Conservation (phyloP, 345 rosid species). For the Isatis tinctoria region DNA sequence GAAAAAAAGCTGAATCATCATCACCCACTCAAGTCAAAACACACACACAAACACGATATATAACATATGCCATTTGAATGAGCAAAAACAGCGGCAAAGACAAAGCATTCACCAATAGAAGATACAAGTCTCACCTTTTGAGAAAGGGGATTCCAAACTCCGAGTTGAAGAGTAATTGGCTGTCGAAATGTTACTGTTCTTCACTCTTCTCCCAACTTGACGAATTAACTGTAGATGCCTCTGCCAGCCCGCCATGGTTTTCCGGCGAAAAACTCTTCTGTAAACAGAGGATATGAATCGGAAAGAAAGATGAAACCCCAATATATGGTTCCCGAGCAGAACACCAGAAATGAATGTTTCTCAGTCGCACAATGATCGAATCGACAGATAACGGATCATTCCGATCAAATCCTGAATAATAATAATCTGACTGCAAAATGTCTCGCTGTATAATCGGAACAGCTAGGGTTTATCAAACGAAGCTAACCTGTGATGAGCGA, state of each 20-base stretch:
- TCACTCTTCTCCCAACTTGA: conserved; percentile 45
- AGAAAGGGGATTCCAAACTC: conserved; percentile 28
- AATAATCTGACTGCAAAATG: background rate
- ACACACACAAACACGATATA: background rate
- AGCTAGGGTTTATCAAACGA: conserved; percentile 1
- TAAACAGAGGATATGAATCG: background rate
- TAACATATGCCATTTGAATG: background rate
- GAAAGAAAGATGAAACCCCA: background rate
- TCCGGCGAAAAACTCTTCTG: background rate
- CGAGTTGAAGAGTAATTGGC: conserved; percentile 33
- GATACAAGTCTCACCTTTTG: conserved; percentile 31
- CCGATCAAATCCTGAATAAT: background rate
- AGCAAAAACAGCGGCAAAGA: background rate
- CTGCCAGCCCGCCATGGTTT: conserved; percentile 73
- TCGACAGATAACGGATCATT: background rate
- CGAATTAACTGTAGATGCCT: conserved; percentile 54
- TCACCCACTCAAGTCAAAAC: background rate
- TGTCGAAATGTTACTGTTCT: conserved; percentile 25
- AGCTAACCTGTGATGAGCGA: conserved; percentile 9
- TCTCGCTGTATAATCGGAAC: background rate
- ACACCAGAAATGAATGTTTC: conserved; percentile 1
- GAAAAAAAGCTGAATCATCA: background rate
- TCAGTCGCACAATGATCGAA: background rate
- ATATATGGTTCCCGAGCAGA: background rate
- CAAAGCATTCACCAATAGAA: no score